These are phyloP conservation scores for Peziza echinospora DNA, from an alignment of 495 filamentous ascomycete genomes.

Conservation along the genomic window DNA sequence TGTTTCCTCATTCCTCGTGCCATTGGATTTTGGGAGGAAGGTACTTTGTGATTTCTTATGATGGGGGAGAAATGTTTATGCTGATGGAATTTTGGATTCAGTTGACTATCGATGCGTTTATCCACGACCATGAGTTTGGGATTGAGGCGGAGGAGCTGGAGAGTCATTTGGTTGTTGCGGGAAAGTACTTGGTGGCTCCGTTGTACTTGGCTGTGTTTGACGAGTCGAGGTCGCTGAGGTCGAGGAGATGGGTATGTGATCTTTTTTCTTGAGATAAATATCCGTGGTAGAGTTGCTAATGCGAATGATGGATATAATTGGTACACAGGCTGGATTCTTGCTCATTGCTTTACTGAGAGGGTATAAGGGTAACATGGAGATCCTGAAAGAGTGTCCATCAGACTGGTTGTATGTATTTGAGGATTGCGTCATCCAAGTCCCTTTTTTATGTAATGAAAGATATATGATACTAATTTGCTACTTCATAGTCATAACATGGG, in stretches of 20 bases:
- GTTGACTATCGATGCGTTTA: slow-evolving; percentile 10
- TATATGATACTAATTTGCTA: too few relatives aligned
- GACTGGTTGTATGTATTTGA: slow-evolving; percentile 6
- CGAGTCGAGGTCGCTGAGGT: slow-evolving; percentile 1
- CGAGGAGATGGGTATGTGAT: slow-evolving; percentile 8
- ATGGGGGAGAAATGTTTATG: neutral
- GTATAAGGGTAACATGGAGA: slow-evolving; percentile 5
- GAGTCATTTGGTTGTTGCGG: slow-evolving; percentile 7
- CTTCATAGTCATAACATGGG: slow-evolving; percentile 9
- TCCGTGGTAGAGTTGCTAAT: too few relatives aligned
- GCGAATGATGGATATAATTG: too few relatives aligned
- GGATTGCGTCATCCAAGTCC: neutral
- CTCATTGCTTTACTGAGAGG: slow-evolving; percentile 9
- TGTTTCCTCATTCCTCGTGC: too few relatives aligned
- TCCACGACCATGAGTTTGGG: slow-evolving; percentile 1
- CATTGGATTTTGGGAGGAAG: too few relatives aligned
- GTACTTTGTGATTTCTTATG: too few relatives aligned
- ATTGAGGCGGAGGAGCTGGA: slow-evolving; percentile 4
- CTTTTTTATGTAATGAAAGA: neutral
- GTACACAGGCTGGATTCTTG: slow-evolving; percentile 6
- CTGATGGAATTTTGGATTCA: neutral
- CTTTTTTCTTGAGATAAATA: too few relatives aligned
- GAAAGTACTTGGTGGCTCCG: slow-evolving; percentile 2
- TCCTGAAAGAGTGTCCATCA: slow-evolving; percentile 4
- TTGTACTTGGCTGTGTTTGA: slow-evolving; percentile 6